These are phyloP conservation scores for Xylariaceae sp. DNA, from an alignment of 2,329 filamentous ascomycete species.

Conservation along the genomic window DNA sequence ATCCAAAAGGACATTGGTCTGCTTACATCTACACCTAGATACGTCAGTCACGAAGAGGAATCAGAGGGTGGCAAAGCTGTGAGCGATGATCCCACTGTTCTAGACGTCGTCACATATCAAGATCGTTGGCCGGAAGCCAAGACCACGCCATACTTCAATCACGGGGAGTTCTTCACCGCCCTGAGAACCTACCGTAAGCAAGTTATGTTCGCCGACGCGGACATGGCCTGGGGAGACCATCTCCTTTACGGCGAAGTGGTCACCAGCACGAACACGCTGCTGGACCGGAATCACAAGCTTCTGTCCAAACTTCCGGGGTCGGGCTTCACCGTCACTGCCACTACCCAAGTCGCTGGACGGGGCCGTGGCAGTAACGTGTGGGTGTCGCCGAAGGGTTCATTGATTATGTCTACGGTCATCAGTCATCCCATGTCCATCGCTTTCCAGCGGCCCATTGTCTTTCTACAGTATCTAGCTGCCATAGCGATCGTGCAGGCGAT, in stretches of 20 bases:
- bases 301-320: conserved; percentile 69
- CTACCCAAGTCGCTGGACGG: conserved; percentile 80
- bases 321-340: conserved; percentile 85
- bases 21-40: conserved; percentile 18
- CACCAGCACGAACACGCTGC: conserved; percentile 87
- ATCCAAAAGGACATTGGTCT: conserved; percentile 55
- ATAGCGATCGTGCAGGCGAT: conserved; percentile 84
- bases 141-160: conserved; percentile 82
- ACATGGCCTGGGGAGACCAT: conserved; percentile 64
- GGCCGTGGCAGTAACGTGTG: conserved; percentile 91
- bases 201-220: conserved; percentile 50
- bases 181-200: conserved; percentile 61
- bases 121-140: conserved; percentile 61
- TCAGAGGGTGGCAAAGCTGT: conserved; percentile 52
- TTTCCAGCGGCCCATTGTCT: conserved; percentile 74
- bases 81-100: conserved; percentile 67
- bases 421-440: conserved; percentile 75
- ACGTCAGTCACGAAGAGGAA: conserved; percentile 28
- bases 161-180: conserved; percentile 71
- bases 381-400: conserved; percentile 80
- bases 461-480: conserved; percentile 89
- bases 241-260: conserved; percentile 88
- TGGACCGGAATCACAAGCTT: conserved; percentile 83
- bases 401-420: conserved; percentile 86
- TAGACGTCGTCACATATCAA: conserved; percentile 75